Evolutionary conservation across 805 yeast species (phyloP).

Genomic region (Wickerhamiella sorbophila): DNA sequence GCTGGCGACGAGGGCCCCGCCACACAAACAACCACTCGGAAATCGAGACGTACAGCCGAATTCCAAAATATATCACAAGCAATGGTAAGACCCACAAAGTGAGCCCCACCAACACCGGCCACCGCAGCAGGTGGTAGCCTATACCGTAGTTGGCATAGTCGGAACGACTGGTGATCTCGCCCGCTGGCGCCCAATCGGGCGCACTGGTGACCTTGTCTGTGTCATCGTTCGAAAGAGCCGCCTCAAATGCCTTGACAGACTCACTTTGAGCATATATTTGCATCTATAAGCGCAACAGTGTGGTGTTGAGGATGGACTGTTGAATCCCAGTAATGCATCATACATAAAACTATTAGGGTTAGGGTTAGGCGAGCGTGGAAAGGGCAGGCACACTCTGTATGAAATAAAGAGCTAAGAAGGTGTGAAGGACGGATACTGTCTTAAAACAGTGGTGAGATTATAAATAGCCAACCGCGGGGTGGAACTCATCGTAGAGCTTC

Average conservation of each 20-base stretch:
- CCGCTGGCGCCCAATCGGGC: slow-evolving; percentile 16
- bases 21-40: slow-evolving; percentile 48
- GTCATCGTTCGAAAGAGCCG: slow-evolving; percentile 11
- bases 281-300: not conserved
- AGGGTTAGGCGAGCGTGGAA: too few relatives aligned
- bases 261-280: not conserved
- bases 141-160: slow-evolving; percentile 22
- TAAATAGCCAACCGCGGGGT: not conserved
- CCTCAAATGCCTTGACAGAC: slow-evolving; percentile 8
- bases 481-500: not conserved
- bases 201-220: slow-evolving; percentile 17
- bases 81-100: slow-evolving; percentile 41
- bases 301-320: too few relatives aligned
- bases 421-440: too few relatives aligned
- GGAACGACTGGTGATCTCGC: not conserved
- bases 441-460: too few relatives aligned
- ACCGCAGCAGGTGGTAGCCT: slow-evolving; percentile 40
- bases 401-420: too few relatives aligned
- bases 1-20: slow-evolving; percentile 39
- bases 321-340: too few relatives aligned
- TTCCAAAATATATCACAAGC: slow-evolving; percentile 34
- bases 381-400: too few relatives aligned
- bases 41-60: slow-evolving; percentile 47
- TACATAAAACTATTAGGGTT: too few relatives aligned
- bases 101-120: slow-evolving; percentile 46